These are phyloP conservation scores for Aureobasidium sp. DNA, from an alignment of 2,329 filamentous ascomycete species.

Conservation along the genomic window DNA sequence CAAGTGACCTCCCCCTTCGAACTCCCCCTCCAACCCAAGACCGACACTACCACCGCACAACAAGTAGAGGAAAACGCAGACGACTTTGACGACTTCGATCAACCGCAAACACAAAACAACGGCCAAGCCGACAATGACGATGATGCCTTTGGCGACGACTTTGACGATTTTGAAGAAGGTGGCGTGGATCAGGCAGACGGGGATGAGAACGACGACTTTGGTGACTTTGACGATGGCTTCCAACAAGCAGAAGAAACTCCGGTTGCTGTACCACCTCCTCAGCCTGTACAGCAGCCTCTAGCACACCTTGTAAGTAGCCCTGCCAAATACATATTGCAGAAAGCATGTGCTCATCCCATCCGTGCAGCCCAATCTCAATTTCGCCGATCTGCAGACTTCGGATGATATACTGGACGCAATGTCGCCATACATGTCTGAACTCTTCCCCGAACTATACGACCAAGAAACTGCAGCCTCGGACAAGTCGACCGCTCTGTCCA, in stretches of 20 bases:
- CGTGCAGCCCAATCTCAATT: slow-evolving; percentile 16
- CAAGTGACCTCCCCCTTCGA: slow-evolving; percentile 7
- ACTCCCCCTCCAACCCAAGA: slow-evolving; percentile 4
- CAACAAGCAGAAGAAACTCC: slow-evolving; percentile 27
- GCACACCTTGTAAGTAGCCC: slow-evolving; percentile 42
- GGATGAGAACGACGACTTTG: slow-evolving; percentile 41
- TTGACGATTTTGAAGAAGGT: slow-evolving; percentile 56
- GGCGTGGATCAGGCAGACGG: slow-evolving; percentile 30
- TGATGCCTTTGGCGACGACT: slow-evolving; percentile 64
- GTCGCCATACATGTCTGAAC: slow-evolving; percentile 58
- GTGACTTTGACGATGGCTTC: slow-evolving; percentile 45
- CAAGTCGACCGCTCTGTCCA: slow-evolving; percentile 26
- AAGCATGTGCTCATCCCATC: not conserved
- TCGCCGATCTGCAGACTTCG: slow-evolving; percentile 27
- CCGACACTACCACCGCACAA: slow-evolving; percentile 22
- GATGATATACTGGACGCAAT: slow-evolving; percentile 55
- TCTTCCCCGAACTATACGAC: slow-evolving; percentile 53
- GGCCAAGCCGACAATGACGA: slow-evolving; percentile 40
- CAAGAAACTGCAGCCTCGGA: slow-evolving; percentile 23
- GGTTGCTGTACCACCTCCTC: slow-evolving; percentile 30
- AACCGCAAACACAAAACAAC: slow-evolving; percentile 16
- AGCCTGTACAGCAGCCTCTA: slow-evolving; percentile 32
- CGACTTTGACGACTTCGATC: slow-evolving; percentile 32
- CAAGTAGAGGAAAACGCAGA: slow-evolving; percentile 45
- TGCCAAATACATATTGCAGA: slow-evolving; percentile 15